phyloP scores from a whole-genome alignment of 225 moss, liverwort and hornwort species.

The Sphagnum tenellum region DNA sequence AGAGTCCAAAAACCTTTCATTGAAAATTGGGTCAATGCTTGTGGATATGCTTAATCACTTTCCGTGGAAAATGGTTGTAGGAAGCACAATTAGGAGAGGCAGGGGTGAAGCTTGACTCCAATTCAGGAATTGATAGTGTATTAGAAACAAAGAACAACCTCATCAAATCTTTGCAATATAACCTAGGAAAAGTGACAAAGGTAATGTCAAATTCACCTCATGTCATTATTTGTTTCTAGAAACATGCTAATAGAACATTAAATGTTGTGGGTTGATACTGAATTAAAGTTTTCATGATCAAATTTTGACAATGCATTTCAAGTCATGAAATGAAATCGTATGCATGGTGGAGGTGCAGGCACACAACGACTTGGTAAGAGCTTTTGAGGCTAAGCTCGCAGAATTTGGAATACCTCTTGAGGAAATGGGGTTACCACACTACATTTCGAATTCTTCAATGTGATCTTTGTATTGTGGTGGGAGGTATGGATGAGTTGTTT shows the following conservation, averaged over 20 bases:
- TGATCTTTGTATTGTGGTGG: not conserved
- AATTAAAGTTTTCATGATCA: no score
- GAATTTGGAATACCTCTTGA: slow-evolving; percentile 80
- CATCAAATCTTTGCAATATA: slow-evolving; percentile 73
- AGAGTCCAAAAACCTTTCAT: no score
- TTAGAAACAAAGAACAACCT: slow-evolving; percentile 61
- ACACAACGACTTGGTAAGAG: slow-evolving; percentile 62
- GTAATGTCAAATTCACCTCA: slow-evolving; percentile 8
- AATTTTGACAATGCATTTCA: no score
- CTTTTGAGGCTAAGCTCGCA: slow-evolving; percentile 72
- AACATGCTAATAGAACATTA: no score
- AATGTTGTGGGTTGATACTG: no score
- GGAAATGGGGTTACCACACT: slow-evolving; percentile 88
- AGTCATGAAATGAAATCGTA: no score
- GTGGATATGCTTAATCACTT: not conserved
- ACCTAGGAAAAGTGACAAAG: slow-evolving; percentile 78
- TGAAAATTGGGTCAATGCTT: no score
- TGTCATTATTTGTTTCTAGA: no score
- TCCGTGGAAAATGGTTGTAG: slow-evolving; percentile 11
- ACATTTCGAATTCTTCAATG: slow-evolving; percentile 43
- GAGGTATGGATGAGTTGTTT: no score
- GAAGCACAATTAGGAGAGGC: slow-evolving; percentile 69
- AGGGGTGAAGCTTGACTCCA: slow-evolving; percentile 29
- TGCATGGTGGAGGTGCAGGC: slow-evolving; percentile 25
- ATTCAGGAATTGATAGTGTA: slow-evolving; percentile 27